Evolutionary conservation across 2,329 filamentous ascomycete species (phyloP).

Genomic region (Arthrobotrys conoides): DNA sequence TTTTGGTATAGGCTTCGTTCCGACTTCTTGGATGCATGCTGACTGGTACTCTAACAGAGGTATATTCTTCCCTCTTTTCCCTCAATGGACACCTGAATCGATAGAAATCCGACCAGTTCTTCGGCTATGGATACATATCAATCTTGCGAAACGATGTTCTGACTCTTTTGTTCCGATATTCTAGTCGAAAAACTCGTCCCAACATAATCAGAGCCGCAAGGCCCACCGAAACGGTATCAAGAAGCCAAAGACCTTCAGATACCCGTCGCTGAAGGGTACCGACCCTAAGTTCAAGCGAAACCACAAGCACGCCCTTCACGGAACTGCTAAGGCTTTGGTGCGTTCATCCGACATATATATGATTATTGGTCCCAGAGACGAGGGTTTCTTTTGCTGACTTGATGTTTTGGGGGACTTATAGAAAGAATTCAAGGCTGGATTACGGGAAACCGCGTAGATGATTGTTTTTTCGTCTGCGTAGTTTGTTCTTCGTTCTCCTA

Average conservation of each 20-base stretch:
- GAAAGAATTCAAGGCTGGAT: constrained; percentile 99
- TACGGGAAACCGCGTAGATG: constrained; percentile 83
- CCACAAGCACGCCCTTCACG: constrained; percentile 98
- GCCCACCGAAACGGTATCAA: constrained; percentile 99
- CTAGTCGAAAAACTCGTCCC: constrained; percentile 99
- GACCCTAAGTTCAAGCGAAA: constrained; percentile 99
- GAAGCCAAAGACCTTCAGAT: constrained; percentile 99
- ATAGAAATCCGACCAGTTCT: constrained; percentile 9
- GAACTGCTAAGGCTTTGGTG: constrained; percentile 98
- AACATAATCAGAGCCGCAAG: constrained; percentile 99
- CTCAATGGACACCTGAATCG: constrained; percentile 1
- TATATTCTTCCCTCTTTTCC: constrained; percentile 31
- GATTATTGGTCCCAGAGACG: not conserved
- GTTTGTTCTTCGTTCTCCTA: constrained; percentile 40
- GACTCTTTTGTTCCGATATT: constrained; percentile 67
- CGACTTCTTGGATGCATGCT: constrained; percentile 10
- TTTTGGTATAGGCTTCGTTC: not conserved
- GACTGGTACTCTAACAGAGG: constrained; percentile 45
- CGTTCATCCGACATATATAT: constrained; percentile 65
- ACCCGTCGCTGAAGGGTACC: constrained; percentile 97
- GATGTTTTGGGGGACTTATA: constrained; percentile 68
- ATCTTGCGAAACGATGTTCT: constrained; percentile 41
- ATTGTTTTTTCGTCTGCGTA: constrained; percentile 39
- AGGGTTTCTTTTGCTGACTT: constrained; percentile 65
- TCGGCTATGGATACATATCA: not conserved